These are phyloP conservation scores for Paramecium biaurelia DNA, from an alignment of 73 alveolate genomes.

Conservation along the genomic window DNA sequence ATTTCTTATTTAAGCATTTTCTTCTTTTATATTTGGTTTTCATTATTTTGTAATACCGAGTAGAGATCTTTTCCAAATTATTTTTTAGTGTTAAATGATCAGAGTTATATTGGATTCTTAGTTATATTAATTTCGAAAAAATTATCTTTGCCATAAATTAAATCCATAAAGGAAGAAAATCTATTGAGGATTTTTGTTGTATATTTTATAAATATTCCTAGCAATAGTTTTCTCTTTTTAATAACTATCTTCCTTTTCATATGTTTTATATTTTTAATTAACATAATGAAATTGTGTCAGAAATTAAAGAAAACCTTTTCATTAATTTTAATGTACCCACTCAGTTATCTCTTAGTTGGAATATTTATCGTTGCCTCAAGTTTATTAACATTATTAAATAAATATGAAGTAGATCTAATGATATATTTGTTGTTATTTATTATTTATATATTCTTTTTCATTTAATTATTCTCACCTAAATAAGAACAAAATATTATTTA, in stretches of 20 bases:
- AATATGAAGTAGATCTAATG: not conserved
- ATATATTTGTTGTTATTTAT: not conserved
- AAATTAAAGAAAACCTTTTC: not conserved
- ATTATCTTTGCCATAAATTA: not conserved
- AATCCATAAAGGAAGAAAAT: not conserved
- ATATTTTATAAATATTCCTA: not conserved
- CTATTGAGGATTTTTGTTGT: not conserved
- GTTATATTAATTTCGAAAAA: not conserved
- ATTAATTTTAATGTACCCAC: not conserved
- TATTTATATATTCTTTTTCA: not conserved
- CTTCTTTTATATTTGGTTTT: not conserved
- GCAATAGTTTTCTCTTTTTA: not conserved
- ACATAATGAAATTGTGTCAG: not conserved
- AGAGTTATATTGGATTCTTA: not conserved
- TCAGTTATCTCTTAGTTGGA: not conserved
- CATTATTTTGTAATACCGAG: not conserved
- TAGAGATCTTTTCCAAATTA: not conserved
- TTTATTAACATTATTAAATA: not conserved
- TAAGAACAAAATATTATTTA: not conserved
- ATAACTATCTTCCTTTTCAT: not conserved
- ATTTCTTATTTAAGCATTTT: too few species aligned
- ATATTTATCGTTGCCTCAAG: not conserved
- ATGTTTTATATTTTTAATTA: not conserved
- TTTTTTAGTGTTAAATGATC: too few species aligned
- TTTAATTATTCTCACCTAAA: not conserved